Percentiles rank a stretch among this genome's conserved stretches.
These are phyloP conservation scores for Xylaria sp. DNA, from an alignment of 2,329 filamentous ascomycete species.

Conservation along the genomic window DNA sequence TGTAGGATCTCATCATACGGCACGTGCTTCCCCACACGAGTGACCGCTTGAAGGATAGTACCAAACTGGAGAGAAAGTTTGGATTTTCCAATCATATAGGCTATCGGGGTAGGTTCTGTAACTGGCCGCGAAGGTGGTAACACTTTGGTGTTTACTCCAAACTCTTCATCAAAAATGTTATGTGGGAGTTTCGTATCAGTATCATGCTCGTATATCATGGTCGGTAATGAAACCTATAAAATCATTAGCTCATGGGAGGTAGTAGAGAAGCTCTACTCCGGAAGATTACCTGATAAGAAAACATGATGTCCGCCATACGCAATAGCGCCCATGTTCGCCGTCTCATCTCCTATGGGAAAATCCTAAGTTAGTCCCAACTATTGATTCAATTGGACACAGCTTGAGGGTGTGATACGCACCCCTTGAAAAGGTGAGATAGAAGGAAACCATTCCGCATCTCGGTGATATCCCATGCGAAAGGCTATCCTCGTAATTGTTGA, in stretches of 20 bases:
- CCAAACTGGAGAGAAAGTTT: slow-evolving; percentile 72
- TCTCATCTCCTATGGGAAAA: slow-evolving; percentile 66
- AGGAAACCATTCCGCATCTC: slow-evolving; percentile 76
- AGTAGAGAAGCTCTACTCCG: slow-evolving; percentile 36
- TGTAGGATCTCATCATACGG: slow-evolving; percentile 69
- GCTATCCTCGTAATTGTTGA: slow-evolving; percentile 62
- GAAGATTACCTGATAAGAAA: slow-evolving; percentile 72
- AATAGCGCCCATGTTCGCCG: slow-evolving; percentile 72
- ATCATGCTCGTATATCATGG: slow-evolving; percentile 75
- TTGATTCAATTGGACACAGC: neutral
- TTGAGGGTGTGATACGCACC: slow-evolving; percentile 47
- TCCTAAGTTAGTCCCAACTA: slow-evolving; percentile 22
- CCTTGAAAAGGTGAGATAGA: slow-evolving; percentile 75
- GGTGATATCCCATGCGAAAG: slow-evolving; percentile 77
- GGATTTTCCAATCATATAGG: slow-evolving; percentile 79
- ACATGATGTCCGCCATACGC: slow-evolving; percentile 74
- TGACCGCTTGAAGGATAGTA: slow-evolving; percentile 70
- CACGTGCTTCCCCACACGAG: slow-evolving; percentile 58
- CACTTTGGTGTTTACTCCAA: slow-evolving; percentile 69
- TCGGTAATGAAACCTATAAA: slow-evolving; percentile 58
- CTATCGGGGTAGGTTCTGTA: slow-evolving; percentile 75
- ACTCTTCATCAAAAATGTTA: slow-evolving; percentile 83
- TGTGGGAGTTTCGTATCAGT: slow-evolving; percentile 77
- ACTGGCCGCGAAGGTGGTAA: slow-evolving; percentile 71
- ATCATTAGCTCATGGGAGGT: slow-evolving; percentile 9